phyloP scores from a whole-genome alignment of 2,329 filamentous ascomycete species.

The Lithohypha guttulata region DNA sequence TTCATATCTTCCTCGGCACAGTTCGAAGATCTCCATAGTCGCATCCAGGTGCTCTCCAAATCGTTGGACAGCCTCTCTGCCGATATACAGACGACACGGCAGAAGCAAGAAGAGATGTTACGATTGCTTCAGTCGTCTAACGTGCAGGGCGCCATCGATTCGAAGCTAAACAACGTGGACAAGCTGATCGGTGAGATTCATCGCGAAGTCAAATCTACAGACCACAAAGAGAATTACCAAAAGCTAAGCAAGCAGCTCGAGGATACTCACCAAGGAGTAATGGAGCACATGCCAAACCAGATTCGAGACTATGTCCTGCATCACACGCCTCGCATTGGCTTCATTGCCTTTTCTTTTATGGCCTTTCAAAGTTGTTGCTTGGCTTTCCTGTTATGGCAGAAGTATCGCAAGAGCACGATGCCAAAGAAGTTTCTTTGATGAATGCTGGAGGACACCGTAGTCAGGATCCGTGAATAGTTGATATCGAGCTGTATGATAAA shows the following conservation, averaged over 20 bases:
- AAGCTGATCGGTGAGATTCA: conserved; percentile 2
- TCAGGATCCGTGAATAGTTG: no score
- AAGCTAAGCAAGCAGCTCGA: conserved; percentile 45
- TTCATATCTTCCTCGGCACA: no score
- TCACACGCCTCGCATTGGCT: conserved; percentile 44
- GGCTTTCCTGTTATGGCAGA: conserved; percentile 63
- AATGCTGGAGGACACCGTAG: not conserved
- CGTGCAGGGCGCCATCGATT: conserved; percentile 7
- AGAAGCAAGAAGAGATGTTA: conserved; percentile 5
- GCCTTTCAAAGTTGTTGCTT: conserved; percentile 63
- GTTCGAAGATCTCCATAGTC: conserved; percentile 72
- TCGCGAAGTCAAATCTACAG: conserved; percentile 21
- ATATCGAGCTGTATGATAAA: no score
- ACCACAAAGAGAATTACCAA: conserved; percentile 45
- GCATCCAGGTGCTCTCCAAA: conserved; percentile 3
- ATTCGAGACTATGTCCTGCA: conserved; percentile 20
- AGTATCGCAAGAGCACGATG: conserved; percentile 60
- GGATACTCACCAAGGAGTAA: conserved; percentile 43
- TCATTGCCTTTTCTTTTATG: conserved; percentile 60
- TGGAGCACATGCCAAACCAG: conserved; percentile 38
- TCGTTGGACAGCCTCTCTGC: conserved; percentile 1
- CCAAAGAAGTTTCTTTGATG: conserved; percentile 84
- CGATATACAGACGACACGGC: not conserved
- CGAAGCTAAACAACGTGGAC: conserved; percentile 8
- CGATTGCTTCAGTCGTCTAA: conserved; percentile 4